These are phyloP conservation scores for Rosa chinensis DNA, from an alignment of 306 rosid genomes.

Conservation along the genomic window DNA sequence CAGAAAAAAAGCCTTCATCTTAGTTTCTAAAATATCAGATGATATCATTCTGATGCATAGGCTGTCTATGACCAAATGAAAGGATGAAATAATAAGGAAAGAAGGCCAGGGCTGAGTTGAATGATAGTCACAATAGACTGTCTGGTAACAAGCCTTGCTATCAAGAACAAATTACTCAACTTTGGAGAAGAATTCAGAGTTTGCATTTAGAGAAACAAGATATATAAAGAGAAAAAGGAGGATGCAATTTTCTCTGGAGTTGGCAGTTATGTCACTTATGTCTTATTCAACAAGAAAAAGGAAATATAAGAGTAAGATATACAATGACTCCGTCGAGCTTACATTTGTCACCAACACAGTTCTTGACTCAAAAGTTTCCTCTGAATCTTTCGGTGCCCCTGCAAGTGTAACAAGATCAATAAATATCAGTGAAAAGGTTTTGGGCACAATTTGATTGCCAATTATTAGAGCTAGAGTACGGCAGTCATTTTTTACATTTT, in stretches of 20 bases:
- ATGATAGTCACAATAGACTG: background rate
- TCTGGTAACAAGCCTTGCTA: background rate
- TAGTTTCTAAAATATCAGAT: background rate
- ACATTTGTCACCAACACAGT: constrained; percentile 37
- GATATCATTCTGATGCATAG: too few species aligned
- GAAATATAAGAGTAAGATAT: background rate
- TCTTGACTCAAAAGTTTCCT: constrained; percentile 24
- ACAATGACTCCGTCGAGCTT: constrained; percentile 3
- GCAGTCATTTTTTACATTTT: background rate
- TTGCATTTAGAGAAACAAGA: background rate
- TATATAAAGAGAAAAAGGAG: background rate
- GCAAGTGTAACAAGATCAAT: constrained; percentile 15
- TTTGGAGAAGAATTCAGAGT: background rate
- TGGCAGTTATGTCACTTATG: background rate
- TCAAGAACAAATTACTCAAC: background rate
- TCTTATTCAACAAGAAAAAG: background rate
- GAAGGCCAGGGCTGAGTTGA: background rate
- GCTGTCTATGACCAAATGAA: background rate
- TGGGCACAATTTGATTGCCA: background rate
- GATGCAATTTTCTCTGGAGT: background rate
- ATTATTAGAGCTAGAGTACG: background rate
- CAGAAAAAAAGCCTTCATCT: background rate
- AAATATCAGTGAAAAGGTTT: background rate
- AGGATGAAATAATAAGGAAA: background rate
- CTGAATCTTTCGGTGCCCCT: constrained; percentile 19